Evolutionary conservation across 306 rosid species (phyloP).

Genomic region (Cucumis cinereus): DNA sequence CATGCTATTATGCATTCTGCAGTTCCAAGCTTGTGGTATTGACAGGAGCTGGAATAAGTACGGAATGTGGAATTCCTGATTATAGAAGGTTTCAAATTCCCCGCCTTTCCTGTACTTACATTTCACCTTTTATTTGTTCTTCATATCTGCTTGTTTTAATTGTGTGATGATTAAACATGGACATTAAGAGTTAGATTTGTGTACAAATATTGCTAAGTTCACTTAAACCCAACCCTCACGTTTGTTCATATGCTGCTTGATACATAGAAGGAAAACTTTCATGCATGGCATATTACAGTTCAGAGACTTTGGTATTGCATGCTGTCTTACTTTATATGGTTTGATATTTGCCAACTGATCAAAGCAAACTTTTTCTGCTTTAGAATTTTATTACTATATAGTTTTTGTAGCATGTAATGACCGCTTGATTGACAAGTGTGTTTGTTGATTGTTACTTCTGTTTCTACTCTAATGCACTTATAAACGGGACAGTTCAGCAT

Average conservation of each 20-base stretch:
- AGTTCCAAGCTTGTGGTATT: constrained; percentile 60
- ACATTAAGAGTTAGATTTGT: background rate
- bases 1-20: constrained; percentile 13
- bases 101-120: background rate
- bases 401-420: background rate
- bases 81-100: constrained; percentile 53
- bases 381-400: background rate
- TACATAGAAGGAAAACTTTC: background rate
- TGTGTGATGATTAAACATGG: background rate
- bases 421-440: background rate
- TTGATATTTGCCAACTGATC: background rate
- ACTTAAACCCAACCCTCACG: background rate
- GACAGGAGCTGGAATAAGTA: constrained; percentile 93
- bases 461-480: background rate
- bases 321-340: background rate
- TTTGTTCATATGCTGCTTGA: background rate
- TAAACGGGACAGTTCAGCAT: background rate
- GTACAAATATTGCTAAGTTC: background rate
- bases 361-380: background rate
- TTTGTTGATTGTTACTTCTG: background rate
- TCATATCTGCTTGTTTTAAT: background rate
- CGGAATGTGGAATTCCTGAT: constrained; percentile 96
- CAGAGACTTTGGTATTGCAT: background rate
- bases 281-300: background rate
- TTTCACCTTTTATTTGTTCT: background rate